Evolutionary conservation across 495 filamentous ascomycete species (phyloP).

Genomic region (Talaromyces trachyspermus): DNA sequence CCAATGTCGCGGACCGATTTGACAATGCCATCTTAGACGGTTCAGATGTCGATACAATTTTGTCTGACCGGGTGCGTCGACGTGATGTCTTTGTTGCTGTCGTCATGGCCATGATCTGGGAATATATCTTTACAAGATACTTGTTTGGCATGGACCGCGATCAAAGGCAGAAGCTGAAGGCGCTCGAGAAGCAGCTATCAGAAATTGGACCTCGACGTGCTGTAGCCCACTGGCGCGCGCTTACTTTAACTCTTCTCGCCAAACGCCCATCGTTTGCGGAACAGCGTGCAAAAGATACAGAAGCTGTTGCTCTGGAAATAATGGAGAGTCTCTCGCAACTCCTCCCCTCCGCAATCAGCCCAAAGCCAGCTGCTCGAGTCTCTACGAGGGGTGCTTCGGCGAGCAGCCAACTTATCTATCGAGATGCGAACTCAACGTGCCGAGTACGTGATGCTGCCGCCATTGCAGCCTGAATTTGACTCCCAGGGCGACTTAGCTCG

Average conservation of each 20-base stretch:
- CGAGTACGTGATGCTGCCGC: slow-evolving; percentile 95
- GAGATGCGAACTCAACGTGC: slow-evolving; percentile 96
- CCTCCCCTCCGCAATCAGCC: slow-evolving; percentile 71
- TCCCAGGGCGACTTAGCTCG: slow-evolving; percentile 78
- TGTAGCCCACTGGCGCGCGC: slow-evolving; percentile 92
- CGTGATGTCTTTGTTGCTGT: slow-evolving; percentile 95
- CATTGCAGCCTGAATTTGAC: slow-evolving; percentile 92
- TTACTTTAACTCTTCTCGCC: slow-evolving; percentile 81
- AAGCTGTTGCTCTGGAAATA: slow-evolving; percentile 82
- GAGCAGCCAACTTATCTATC: slow-evolving; percentile 79
- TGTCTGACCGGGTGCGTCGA: slow-evolving; percentile 76
- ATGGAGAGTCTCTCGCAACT: slow-evolving; percentile 69
- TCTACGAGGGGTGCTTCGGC: slow-evolving; percentile 71
- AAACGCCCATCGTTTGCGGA: slow-evolving; percentile 63
- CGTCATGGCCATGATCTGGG: slow-evolving; percentile 97
- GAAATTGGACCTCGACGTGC: slow-evolving; percentile 78
- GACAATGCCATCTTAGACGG: slow-evolving; percentile 93
- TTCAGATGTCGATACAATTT: slow-evolving; percentile 77
- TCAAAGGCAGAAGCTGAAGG: slow-evolving; percentile 93
- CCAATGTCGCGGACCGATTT: slow-evolving; percentile 83
- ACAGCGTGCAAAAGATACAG: slow-evolving; percentile 77
- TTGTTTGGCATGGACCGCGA: slow-evolving; percentile 97
- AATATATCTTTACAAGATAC: slow-evolving; percentile 94
- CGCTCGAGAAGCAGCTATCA: slow-evolving; percentile 78
- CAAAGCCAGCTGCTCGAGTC: slow-evolving; percentile 68